Evolutionary conservation across 106 monocot genomes (phyloP), one percentile per base, ranked within the genome.

Genomic region (Narthecium ossifragum): DNA sequence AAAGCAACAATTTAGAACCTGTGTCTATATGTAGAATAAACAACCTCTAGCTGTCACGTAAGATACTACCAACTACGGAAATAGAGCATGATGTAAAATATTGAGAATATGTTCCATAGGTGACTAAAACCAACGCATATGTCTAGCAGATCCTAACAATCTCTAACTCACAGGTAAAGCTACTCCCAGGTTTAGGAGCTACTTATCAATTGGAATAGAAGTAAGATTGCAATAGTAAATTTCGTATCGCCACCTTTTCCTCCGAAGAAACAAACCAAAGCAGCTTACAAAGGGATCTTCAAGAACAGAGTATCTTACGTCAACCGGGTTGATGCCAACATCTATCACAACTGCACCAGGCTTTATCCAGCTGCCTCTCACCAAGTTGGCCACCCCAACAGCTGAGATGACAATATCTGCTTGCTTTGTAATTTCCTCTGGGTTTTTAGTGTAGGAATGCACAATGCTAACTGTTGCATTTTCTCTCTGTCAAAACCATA

Each of bases 271-370:
- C 43, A 17, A 43, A 43, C 18, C 18, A 20, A 34, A 34, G 4
- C n/a, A 36, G n/a, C n/a, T 34, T 36, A 30, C 10, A 5, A 20
- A n/a, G 33, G 40, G 25, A 3, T 31, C 9, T 17, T 11, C 28
- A 30, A 15, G 22, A 32, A 61, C 10, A n/a, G n/a, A 53, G 40
- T 11, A 37, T 67, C 83, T 83, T 86, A 96, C 90, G 63, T 96
- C 83, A 49, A 96, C 73, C 18, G 90, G 77, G 75, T 96, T 96
- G 46, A 96, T 96, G 53, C 90, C 90, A 46, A 96, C 90, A 66
- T 96, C 94, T 51, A 96, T 84, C 18, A 96, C 83, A 54, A 90
- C 90, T 14, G 90, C 90, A 53, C 94, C 94, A 39, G 94, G 86
- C 63, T 96, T 96, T 70, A 96, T 60, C 94, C 94, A 96, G 59